These are phyloP conservation scores for Hyphodiscus sp. DNA, from an alignment of 2,329 filamentous ascomycete genomes.

Conservation along the genomic window DNA sequence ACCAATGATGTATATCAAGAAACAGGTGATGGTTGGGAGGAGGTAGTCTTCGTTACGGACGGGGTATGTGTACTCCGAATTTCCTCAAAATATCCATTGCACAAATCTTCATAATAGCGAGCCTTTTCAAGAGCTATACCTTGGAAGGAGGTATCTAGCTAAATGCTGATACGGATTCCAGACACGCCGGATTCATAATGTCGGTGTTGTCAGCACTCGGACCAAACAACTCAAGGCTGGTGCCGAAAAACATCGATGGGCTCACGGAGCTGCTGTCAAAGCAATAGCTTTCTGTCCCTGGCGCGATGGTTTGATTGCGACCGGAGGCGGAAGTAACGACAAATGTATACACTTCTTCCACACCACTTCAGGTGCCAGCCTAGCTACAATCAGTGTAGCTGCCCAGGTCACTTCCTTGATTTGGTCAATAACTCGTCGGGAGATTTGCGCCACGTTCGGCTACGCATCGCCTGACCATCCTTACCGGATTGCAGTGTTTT, in stretches of 20 bases:
- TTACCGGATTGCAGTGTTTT: constrained; percentile 84
- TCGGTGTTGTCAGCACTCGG: constrained; percentile 12
- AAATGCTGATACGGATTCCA: too few species aligned
- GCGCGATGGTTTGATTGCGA: constrained; percentile 80
- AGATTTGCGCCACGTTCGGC: constrained; percentile 90
- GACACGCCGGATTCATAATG: too few species aligned
- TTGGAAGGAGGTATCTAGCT: too few species aligned
- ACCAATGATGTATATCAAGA: constrained; percentile 19
- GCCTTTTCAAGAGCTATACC: too few species aligned
- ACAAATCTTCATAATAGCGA: too few species aligned
- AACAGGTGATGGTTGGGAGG: constrained; percentile 11
- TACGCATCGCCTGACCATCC: constrained; percentile 88
- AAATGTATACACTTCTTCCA: constrained; percentile 96
- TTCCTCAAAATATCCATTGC: too few species aligned
- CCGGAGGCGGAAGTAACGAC: constrained; percentile 89
- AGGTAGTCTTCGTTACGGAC: constrained; percentile 17
- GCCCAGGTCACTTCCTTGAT: constrained; percentile 91
- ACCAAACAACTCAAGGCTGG: constrained; percentile 45
- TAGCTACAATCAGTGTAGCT: constrained; percentile 86
- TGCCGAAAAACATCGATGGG: constrained; percentile 64
- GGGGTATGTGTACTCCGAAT: constrained; percentile 19
- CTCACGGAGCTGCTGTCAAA: constrained; percentile 84
- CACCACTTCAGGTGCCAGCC: constrained; percentile 69
- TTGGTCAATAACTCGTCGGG: constrained; percentile 78
- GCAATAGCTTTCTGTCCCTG: constrained; percentile 96